Percentiles rank a stretch among this genome's conserved stretches.
Evolutionary conservation across 1,139 yeast species (phyloP).

Genomic region (Kluyveromyces sp.): DNA sequence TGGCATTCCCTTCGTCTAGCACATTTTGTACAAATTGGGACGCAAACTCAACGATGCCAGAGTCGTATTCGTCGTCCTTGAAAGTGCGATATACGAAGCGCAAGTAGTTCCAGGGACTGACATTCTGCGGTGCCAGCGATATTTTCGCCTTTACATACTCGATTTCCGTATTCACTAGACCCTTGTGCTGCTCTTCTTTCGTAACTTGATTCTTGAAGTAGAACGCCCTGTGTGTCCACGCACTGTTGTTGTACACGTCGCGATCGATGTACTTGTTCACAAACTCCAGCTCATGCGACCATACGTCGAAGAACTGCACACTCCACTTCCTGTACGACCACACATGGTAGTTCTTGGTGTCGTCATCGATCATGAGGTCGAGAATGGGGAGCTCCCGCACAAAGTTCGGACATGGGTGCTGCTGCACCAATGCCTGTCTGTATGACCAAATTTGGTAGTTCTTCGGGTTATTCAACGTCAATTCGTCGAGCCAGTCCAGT

Average conservation of each 20-base stretch:
- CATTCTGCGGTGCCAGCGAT: slow-evolving; percentile 64
- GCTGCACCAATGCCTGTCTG: slow-evolving; percentile 52
- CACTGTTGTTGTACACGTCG: slow-evolving; percentile 85
- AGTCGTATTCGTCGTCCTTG: slow-evolving; percentile 22
- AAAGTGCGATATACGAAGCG: slow-evolving; percentile 46
- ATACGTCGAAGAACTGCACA: slow-evolving; percentile 46
- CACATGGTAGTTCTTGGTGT: slow-evolving; percentile 87
- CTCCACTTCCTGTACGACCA: slow-evolving; percentile 92
- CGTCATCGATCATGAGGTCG: slow-evolving; percentile 62
- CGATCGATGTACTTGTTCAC: slow-evolving; percentile 41
- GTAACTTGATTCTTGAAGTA: slow-evolving; percentile 25
- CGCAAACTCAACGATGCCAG: slow-evolving; percentile 40
- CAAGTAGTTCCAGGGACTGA: slow-evolving; percentile 83
- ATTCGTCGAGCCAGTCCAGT: slow-evolving; percentile 67
- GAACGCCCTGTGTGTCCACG: slow-evolving; percentile 85
- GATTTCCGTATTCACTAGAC: slow-evolving; percentile 18
- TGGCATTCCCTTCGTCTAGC: slow-evolving; percentile 10
- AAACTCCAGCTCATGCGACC: slow-evolving; percentile 45
- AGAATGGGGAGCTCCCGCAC: slow-evolving; percentile 57
- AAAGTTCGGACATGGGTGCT: slow-evolving; percentile 34
- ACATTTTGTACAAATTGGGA: slow-evolving; percentile 33
- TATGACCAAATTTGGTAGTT: slow-evolving; percentile 97
- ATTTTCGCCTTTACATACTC: slow-evolving; percentile 33
- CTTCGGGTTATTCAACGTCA: slow-evolving; percentile 72
- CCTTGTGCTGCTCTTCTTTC: slow-evolving; percentile 10